Conservation (phyloP, 345 rosid genomes). For the Syzygium grande region DNA sequence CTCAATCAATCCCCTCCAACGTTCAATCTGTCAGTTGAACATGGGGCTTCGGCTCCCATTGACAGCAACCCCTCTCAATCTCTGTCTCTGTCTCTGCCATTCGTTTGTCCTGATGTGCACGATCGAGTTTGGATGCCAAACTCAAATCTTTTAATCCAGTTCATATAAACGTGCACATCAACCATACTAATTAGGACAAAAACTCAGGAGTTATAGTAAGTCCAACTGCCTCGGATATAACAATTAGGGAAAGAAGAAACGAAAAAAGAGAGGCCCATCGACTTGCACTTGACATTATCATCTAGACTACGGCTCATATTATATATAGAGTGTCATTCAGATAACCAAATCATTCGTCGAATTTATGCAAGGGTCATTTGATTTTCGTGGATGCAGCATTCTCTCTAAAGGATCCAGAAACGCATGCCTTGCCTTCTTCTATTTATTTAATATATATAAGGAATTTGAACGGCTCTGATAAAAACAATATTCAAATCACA, state of each 20-base stretch:
- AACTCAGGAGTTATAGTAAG: neutral
- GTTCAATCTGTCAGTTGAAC: neutral
- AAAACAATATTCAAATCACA: neutral
- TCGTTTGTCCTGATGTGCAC: neutral
- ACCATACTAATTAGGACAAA: neutral
- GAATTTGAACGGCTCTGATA: fast-evolving
- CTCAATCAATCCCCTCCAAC: neutral
- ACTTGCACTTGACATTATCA: neutral
- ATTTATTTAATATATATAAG: neutral
- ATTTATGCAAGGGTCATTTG: neutral
- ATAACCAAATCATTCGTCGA: neutral
- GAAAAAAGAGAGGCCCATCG: neutral
- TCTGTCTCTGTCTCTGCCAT: neutral
- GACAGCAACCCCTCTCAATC: neutral
- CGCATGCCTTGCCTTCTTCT: neutral
- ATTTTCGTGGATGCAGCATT: neutral
- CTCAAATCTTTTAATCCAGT: neutral
- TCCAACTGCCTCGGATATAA: neutral
- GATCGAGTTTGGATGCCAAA: neutral
- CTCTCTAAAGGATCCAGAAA: neutral
- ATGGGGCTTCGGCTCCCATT: neutral
- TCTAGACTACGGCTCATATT: neutral
- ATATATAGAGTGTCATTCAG: too few species aligned
- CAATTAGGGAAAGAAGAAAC: neutral
- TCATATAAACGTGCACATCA: neutral